Percentiles rank a stretch among this genome's conserved stretches.
Evolutionary conservation across 2,329 filamentous ascomycete genomes (phyloP).

Genomic region (Setomelanomma holmii): DNA sequence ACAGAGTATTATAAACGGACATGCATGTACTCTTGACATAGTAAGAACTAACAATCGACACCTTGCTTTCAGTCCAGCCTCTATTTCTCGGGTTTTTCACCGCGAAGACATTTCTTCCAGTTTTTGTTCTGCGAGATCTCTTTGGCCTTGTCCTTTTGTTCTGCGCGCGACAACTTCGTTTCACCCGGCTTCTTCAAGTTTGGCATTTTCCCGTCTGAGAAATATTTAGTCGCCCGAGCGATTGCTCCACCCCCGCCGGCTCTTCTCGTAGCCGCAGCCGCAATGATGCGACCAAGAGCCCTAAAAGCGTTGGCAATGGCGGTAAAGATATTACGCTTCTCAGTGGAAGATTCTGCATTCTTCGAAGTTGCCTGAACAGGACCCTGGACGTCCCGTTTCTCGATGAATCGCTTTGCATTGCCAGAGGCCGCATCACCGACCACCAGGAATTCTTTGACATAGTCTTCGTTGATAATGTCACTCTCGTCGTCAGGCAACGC

Average conservation of each 20-base stretch:
- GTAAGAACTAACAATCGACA: too few relatives aligned
- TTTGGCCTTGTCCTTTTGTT: constrained; percentile 12
- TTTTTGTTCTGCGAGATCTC: constrained; percentile 13
- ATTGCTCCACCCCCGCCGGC: constrained; percentile 1
- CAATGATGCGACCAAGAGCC: constrained; percentile 1
- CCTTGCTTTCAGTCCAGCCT: background rate
- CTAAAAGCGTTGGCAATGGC: constrained; percentile 4
- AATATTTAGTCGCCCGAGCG: constrained; percentile 7
- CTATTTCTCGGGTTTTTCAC: constrained; percentile 13
- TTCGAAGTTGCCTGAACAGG: constrained; percentile 1
- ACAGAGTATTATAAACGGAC: too few relatives aligned
- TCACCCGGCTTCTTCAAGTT: constrained; percentile 13
- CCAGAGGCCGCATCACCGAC: constrained; percentile 9
- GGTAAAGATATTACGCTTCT: constrained; percentile 4
- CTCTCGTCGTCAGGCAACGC: constrained; percentile 6
- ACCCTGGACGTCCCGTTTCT: background rate
- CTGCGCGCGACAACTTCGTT: constrained; percentile 4
- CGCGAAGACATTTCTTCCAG: constrained; percentile 11
- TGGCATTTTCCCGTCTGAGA: constrained; percentile 8
- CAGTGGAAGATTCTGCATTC: background rate
- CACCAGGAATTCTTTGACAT: constrained; percentile 6
- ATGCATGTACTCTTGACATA: too few relatives aligned
- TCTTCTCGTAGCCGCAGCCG: constrained; percentile 1
- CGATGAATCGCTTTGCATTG: constrained; percentile 9
- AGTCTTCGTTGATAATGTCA: constrained; percentile 11